Base-by-base conservation (phyloP, 805 yeast genomes). In the Wickerhamiella allomyrinae region DNA sequence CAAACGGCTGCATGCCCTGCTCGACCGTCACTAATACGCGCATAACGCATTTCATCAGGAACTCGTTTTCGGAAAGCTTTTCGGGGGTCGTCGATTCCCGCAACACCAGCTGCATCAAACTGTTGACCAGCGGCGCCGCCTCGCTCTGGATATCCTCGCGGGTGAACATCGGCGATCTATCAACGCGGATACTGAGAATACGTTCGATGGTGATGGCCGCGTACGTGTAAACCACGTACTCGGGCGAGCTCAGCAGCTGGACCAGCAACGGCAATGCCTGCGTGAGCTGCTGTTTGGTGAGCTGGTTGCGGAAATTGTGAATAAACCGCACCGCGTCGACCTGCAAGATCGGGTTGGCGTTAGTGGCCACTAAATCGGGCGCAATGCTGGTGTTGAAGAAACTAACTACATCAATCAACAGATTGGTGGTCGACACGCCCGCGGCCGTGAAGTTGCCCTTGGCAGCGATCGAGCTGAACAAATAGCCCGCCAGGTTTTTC, bases 281-380 rank as follows among this genome's bases (percentile, higher is more conserved):
- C 8, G 75, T 57, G 23, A 91, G 65, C 58, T 89, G 96, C 7
- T 73, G 79, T 56, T 86, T 87, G 6, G 91, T 84, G 45, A 91
- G 67, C 65, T 91, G 98, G 59, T 89, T 87, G 65, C 98, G 74
- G 65, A 91, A 91, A 2, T 77, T 76, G 63, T 80, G 77, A 44
- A 91, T 79, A 57, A 80, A 93, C 58, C 85, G 84, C 58, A 91
- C 85, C 2, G 98, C 93, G 61, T 89, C 97, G 38, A 86, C 89
- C 54, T 76, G 79, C 51, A 91, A 67, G 40, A 91, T 82, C 9
- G 94, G 86, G 53, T 79, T 79, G 2, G 74, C 68, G 14, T 20
- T 13, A 20, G 66, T 60, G 38, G 56, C 47, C n/a, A 80, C 66
- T 50, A 91, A 69, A 63, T 91, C 95, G 3, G 79, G 76, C 7